phyloP scores from a whole-genome alignment of 2,329 filamentous ascomycete genomes.

The Aspergillus candidus region DNA sequence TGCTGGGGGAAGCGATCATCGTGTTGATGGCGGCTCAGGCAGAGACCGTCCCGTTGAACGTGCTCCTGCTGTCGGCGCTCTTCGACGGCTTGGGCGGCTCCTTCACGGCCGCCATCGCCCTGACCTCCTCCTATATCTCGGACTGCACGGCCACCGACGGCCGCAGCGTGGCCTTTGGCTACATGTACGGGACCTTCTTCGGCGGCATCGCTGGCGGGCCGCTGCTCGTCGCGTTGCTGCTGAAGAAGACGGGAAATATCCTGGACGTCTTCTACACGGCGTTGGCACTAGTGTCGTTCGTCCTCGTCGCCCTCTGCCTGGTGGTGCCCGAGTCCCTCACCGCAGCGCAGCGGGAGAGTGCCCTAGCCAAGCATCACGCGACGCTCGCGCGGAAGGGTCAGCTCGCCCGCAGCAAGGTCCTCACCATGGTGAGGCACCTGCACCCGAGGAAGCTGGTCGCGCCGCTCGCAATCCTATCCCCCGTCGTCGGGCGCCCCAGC shows the following conservation, averaged over 20 bases:
- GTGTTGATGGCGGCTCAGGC: slow-evolving; percentile 73
- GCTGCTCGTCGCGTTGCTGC: slow-evolving; percentile 70
- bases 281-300: slow-evolving; percentile 64
- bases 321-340: slow-evolving; percentile 80
- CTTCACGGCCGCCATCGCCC: slow-evolving; percentile 73
- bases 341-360: slow-evolving; percentile 61
- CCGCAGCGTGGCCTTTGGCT: slow-evolving; percentile 78
- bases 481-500: slow-evolving; percentile 41
- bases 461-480: slow-evolving; percentile 72
- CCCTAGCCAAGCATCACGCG: slow-evolving; percentile 59
- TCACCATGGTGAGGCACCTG: slow-evolving; percentile 10
- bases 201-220: slow-evolving; percentile 84
- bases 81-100: slow-evolving; percentile 83
- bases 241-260: slow-evolving; percentile 67
- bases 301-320: slow-evolving; percentile 65
- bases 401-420: slow-evolving; percentile 21
- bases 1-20: slow-evolving; percentile 68
- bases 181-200: slow-evolving; percentile 85
- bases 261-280: slow-evolving; percentile 81
- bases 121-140: slow-evolving; percentile 79
- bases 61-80: slow-evolving; percentile 69
- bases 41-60: slow-evolving; percentile 65
- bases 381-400: slow-evolving; percentile 32
- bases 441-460: slow-evolving; percentile 62
- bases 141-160: slow-evolving; percentile 79